A percentile compares a stretch with the other conserved stretches of the same genome.
These are phyloP conservation scores for Neonectria magnoliae DNA, from an alignment of 2,329 filamentous ascomycete species.

Conservation along the genomic window DNA sequence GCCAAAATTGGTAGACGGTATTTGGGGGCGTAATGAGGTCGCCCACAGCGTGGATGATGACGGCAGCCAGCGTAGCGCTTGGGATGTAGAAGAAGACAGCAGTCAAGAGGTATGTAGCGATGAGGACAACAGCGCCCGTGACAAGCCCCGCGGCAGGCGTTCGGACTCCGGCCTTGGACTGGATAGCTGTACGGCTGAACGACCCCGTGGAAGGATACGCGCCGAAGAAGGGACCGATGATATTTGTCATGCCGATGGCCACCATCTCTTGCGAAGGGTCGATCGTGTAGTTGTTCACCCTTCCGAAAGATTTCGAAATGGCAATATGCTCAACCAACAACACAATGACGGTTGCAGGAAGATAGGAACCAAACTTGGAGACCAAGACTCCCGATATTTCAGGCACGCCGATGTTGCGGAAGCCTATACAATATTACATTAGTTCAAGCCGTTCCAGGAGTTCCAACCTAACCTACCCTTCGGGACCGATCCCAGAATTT, in stretches of 20 bases:
- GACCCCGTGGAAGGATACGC: conserved; percentile 94
- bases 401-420: conserved; percentile 81
- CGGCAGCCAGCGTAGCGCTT: conserved; percentile 79
- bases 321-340: conserved; percentile 96
- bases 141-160: conserved; percentile 92
- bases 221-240: conserved; percentile 90
- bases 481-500: conserved; percentile 80
- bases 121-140: conserved; percentile 83
- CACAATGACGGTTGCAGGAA: conserved; percentile 92
- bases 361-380: conserved; percentile 72
- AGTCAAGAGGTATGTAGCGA: conserved; percentile 90
- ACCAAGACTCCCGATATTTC: conserved; percentile 73
- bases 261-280: conserved; percentile 96
- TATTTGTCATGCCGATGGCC: conserved; percentile 89
- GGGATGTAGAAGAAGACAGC: conserved; percentile 96
- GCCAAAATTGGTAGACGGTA: conserved; percentile 95
- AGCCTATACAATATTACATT: conserved; percentile 60
- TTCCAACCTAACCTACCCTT: conserved; percentile 57
- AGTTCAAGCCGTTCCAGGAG: background rate
- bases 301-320: conserved; percentile 95
- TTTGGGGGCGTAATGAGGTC: conserved; percentile 93
- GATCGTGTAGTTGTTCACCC: conserved; percentile 96
- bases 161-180: conserved; percentile 93
- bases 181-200: conserved; percentile 95
- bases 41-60: conserved; percentile 95